Evolutionary conservation across 305 asterid genomes (phyloP).

Genomic region (Fraxinus sp.): DNA sequence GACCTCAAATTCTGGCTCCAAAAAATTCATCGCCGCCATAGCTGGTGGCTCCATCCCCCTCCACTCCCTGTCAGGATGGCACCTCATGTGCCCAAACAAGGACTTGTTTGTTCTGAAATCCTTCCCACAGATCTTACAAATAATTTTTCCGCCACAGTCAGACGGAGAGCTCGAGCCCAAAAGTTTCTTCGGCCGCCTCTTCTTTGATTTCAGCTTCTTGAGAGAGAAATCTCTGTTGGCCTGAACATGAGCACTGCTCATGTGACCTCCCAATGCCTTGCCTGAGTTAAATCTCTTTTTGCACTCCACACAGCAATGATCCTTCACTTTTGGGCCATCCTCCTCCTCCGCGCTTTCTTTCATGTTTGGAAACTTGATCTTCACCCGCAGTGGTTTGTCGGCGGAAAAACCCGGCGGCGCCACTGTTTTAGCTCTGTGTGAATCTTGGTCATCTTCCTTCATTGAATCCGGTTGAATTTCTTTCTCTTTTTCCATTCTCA

Average conservation of each 20-base stretch:
- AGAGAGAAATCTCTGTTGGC: slow-evolving; percentile 40
- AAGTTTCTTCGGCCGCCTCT: not conserved
- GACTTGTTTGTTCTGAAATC: slow-evolving; percentile 43
- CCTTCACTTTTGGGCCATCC: slow-evolving; percentile 12
- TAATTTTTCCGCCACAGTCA: not conserved
- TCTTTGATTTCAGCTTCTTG: slow-evolving; percentile 38
- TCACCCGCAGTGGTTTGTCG: not conserved
- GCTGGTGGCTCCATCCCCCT: slow-evolving; percentile 57
- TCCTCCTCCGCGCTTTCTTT: not conserved
- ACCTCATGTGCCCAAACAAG: slow-evolving; percentile 63
- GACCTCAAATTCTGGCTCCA: not conserved
- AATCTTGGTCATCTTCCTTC: not conserved
- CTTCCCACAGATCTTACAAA: slow-evolving; percentile 26
- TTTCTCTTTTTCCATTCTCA: not conserved
- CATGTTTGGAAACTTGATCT: not conserved
- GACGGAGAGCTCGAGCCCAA: not conserved
- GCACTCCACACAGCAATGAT: slow-evolving; percentile 48
- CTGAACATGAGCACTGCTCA: slow-evolving; percentile 81
- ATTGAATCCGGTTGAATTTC: not conserved
- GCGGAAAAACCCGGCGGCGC: not conserved
- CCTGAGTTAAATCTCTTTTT: slow-evolving; percentile 51
- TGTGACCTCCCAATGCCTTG: slow-evolving; percentile 81
- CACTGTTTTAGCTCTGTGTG: not conserved
- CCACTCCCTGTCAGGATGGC: slow-evolving; percentile 57
- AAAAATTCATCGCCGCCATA: not conserved